phyloP scores from a whole-genome alignment of 176 grass and related monocot genomes.

The Hyparrhenia diplandra region DNA sequence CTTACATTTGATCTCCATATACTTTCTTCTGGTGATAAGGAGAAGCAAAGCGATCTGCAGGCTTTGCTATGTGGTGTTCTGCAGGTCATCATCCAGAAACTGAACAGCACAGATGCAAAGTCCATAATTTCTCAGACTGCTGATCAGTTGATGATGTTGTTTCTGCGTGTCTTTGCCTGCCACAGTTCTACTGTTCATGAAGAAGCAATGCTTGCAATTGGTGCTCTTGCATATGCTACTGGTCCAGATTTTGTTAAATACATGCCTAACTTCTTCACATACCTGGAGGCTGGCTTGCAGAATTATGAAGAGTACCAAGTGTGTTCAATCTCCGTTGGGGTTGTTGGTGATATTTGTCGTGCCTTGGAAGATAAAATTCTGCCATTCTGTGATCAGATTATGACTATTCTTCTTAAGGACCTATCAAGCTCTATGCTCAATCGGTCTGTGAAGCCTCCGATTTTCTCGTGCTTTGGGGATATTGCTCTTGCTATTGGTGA shows the following conservation, averaged over 20 bases:
- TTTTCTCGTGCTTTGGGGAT: too few relatives aligned
- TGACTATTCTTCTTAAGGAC: constrained; percentile 78
- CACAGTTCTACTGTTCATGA: constrained; percentile 55
- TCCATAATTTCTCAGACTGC: constrained; percentile 57
- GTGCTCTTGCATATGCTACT: constrained; percentile 85
- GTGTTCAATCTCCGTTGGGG: constrained; percentile 75
- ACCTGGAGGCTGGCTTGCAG: constrained; percentile 39
- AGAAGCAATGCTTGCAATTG: constrained; percentile 86
- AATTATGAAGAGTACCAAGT: too few relatives aligned
- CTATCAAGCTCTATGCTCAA: constrained; percentile 43
- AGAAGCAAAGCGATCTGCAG: constrained; percentile 75
- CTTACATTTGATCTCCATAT: constrained; percentile 59
- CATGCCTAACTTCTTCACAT: constrained; percentile 75
- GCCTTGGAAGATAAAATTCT: constrained; percentile 77
- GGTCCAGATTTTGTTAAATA: constrained; percentile 70
- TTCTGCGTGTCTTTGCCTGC: too few relatives aligned
- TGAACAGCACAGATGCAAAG: constrained; percentile 63
- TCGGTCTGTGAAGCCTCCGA: too few relatives aligned
- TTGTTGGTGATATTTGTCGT: constrained; percentile 76
- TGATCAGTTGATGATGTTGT: constrained; percentile 66
- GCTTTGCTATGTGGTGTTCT: too few relatives aligned
- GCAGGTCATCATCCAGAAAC: too few relatives aligned
- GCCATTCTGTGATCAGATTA: constrained; percentile 72
- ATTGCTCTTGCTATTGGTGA: too few relatives aligned
- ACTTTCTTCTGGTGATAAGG: constrained; percentile 57